These are phyloP conservation scores for Ophiostoma montium DNA, from an alignment of 2,329 filamentous ascomycete species.

Conservation along the genomic window DNA sequence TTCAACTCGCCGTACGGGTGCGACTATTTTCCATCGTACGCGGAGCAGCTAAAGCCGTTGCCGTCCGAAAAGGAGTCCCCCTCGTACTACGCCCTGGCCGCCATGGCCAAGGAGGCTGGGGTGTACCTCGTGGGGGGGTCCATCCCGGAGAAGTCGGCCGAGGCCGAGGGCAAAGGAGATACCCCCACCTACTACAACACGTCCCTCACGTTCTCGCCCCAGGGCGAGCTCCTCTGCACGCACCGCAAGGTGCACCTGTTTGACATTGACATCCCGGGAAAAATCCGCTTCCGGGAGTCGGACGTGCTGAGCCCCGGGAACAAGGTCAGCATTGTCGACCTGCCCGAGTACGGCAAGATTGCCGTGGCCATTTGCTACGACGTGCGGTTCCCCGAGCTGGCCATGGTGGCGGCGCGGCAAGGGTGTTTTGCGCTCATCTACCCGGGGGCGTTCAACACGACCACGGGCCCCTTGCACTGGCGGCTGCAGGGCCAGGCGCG, in stretches of 20 bases:
- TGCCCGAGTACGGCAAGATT: conserved; percentile 79
- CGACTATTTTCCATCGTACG: conserved; percentile 79
- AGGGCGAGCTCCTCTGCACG: conserved; percentile 65
- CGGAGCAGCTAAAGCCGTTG: conserved; percentile 68
- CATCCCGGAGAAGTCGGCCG: conserved; percentile 62
- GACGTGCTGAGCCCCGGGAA: conserved; percentile 79
- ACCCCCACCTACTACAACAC: conserved; percentile 70
- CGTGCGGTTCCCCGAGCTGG: conserved; percentile 88
- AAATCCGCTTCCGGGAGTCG: conserved; percentile 81
- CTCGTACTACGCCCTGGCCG: conserved; percentile 70
- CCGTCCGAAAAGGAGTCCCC: conserved; percentile 55
- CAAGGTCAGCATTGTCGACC: conserved; percentile 69
- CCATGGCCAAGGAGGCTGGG: conserved; percentile 63
- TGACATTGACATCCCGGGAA: conserved; percentile 93
- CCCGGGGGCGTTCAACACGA: conserved; percentile 93
- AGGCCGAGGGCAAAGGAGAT: conserved; percentile 14
- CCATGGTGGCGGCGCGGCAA: conserved; percentile 71
- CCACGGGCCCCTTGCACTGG: conserved; percentile 89
- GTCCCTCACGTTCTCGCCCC: conserved; percentile 64
- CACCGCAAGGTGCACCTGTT: conserved; percentile 95
- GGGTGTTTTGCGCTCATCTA: conserved; percentile 71
- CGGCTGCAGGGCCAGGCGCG: conserved; percentile 65
- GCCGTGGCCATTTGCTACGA: conserved; percentile 95
- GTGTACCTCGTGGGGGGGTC: conserved; percentile 82
- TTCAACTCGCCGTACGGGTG: conserved; percentile 98